Evolutionary conservation across 1,284 basidiomycete species (phyloP).

Genomic region (Rhodotorula sp.): DNA sequence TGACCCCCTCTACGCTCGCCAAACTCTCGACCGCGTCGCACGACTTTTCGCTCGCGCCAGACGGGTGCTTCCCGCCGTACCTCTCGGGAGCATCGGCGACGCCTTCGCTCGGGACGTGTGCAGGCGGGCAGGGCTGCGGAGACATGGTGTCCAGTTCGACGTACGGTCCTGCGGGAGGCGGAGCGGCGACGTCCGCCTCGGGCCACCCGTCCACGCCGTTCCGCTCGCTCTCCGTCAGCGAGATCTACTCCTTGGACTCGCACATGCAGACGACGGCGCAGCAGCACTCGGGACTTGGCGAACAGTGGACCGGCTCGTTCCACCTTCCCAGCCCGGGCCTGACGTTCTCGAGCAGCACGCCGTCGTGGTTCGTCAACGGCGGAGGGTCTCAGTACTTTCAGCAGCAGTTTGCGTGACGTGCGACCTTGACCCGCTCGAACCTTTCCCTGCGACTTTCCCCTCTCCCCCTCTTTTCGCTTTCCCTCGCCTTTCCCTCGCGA

Average conservation of each 20-base stretch:
- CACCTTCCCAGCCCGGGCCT: slow-evolving; percentile 24
- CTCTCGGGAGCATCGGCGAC: slow-evolving; percentile 4
- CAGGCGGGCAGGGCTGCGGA: no score
- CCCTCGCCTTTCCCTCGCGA: no score
- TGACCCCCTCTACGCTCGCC: slow-evolving; percentile 23
- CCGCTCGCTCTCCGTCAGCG: slow-evolving; percentile 1
- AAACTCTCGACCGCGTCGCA: slow-evolving; percentile 14
- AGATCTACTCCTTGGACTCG: slow-evolving; percentile 7
- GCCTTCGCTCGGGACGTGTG: neutral
- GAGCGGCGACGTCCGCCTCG: neutral
- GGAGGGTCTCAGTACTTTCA: slow-evolving; percentile 9
- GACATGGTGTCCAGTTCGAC: neutral
- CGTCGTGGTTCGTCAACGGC: slow-evolving; percentile 6
- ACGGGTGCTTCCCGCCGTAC: slow-evolving; percentile 11
- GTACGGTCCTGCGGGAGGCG: neutral
- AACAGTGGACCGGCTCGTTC: slow-evolving; percentile 15
- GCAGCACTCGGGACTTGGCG: no score
- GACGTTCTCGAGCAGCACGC: slow-evolving; percentile 26
- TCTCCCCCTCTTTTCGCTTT: no score
- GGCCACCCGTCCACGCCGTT: slow-evolving; percentile 2
- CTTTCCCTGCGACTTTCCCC: no score
- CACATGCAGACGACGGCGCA: neutral
- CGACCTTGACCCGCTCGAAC: no score
- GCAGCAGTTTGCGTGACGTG: slow-evolving; percentile 2
- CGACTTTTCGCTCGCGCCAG: slow-evolving; percentile 11